Evolutionary conservation across 768 basidiomycete genomes (phyloP), one percentile per base, ranked within the genome.

Genomic region (Termitomyces heimii): DNA sequence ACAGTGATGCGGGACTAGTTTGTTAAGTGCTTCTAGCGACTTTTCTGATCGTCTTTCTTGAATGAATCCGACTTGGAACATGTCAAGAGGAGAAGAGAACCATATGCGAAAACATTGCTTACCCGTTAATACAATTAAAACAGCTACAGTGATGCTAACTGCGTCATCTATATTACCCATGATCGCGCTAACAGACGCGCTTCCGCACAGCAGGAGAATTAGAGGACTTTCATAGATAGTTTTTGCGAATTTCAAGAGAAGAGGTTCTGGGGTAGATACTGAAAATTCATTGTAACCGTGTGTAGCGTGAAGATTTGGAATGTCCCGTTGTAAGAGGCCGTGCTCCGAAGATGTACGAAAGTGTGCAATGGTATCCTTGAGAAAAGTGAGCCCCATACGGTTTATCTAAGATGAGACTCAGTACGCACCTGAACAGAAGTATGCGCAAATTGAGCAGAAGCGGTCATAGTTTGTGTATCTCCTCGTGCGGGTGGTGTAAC

Each of bases 121-220:
- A 95, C 94, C 94, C 37, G 94, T 95, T 6, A 98, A 73, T 24
- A 98, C 95, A 56, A 98, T 98, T 29, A 92, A 72, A 18, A 98
- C 89, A 28, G 95, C 95, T 10, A 96, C 79, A 1, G 89, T 87
- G 60, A 98, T 98, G 66, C 93, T 95, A 62, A 94, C 73, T 5
- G 96, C 95, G 66, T 98, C 95, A 68, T 98, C 94, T 35, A 90
- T 73, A 65, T 97, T 96, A n/a, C 96, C 96, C 85, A 98, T 92
- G 48, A 94, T 67, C 2, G 89, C 91, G 67, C 93, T 95, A 40
- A 98, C 84, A 18, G 82, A 76, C 0, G 95, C 94, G 67, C 94
- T 97, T 28, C 85, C 96, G 58, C 96, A 88, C 35, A 98, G 76
- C 2, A 98, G 77, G 24, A 98, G 75, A 66, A 96, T 97, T 3